Base-by-base conservation (phyloP, 306 rosid genomes). In the Amphicarpaea edgeworthii region DNA sequence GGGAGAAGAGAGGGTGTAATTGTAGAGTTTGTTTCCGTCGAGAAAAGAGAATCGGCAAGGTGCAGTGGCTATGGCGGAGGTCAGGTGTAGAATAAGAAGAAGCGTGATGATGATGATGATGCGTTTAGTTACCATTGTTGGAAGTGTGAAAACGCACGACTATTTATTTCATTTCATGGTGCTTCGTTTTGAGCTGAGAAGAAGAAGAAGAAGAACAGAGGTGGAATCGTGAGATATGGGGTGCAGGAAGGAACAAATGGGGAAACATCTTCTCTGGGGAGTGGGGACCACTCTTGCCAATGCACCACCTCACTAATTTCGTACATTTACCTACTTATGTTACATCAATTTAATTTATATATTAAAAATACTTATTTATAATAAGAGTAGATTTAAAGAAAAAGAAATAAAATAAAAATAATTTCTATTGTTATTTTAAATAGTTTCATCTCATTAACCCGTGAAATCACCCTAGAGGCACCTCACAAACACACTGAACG, bases 1-100 rank as follows among this genome's bases (percentile, higher is more conserved):
- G 24, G 97, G 93, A 83, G 96, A 86, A 15, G 88, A 91, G 82
- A 90, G 86, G 58, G 84, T 81, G 75, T 83, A 95, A 85, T 84
- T 84, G 83, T 95, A 95, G 20, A 92, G 87, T 81, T 83, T 90
- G 72, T 85, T 32, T 21, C 70, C 77, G 60, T 82, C 86, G 58
- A 37, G 30, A 57, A 85, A 76, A 42, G 82, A 76, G 88, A 86
- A 84, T 37, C 81, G 83, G 82, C 98, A 95, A 70, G 77, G 14
- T 47, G 86, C 6, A 7, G 37, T 41, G 6, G 46, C 57, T 51
- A 78, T 3, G 12, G 63, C 74, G 51, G 78, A 76, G 60, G 21
- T 26, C 37, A 77, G 68, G 77, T 51, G 84, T 45, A 32, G 73
- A 7, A 83, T 45, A 45, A 38, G 73, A 7, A 83, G 49, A 82